Evolutionary conservation across 257 asterid genomes (phyloP).

Genomic region (Solanum sitiens): DNA sequence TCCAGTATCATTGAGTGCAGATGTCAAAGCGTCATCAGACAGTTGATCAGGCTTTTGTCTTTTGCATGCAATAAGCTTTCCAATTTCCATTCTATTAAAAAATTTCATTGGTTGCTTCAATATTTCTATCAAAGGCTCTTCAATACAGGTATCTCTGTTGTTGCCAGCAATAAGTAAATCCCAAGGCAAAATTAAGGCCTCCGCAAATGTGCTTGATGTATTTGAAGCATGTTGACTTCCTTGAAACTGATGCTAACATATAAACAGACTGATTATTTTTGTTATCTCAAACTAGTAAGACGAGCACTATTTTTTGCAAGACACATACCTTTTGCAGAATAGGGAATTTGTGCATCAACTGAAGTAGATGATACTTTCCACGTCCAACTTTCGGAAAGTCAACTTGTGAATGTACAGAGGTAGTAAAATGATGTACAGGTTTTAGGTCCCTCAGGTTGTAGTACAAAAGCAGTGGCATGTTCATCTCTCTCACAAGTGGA

Average conservation of each 20-base stretch:
- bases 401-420: conserved; percentile 17
- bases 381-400: conserved; percentile 31
- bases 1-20: conserved; percentile 13
- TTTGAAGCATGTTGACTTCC: conserved; percentile 35
- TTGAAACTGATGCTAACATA: conserved; percentile 30
- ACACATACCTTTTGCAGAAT: conserved; percentile 46
- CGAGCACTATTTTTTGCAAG: background rate
- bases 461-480: conserved; percentile 33
- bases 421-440: conserved; percentile 19
- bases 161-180: conserved; percentile 52
- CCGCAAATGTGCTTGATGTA: conserved; percentile 45
- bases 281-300: background rate
- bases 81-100: conserved; percentile 2
- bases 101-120: conserved; percentile 13
- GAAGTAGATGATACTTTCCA: conserved; percentile 64
- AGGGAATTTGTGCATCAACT: conserved; percentile 76
- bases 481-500: conserved; percentile 21
- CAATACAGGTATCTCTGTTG: conserved; percentile 14
- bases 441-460: conserved; percentile 23
- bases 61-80: conserved; percentile 16
- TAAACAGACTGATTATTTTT: background rate
- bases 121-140: conserved; percentile 11
- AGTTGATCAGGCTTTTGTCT: conserved; percentile 35
- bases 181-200: conserved; percentile 79
- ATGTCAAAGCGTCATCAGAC: conserved; percentile 9